A percentile compares a stretch with the other conserved stretches of the same genome.
These are phyloP conservation scores for Xylariales sp. DNA, from an alignment of 2,329 filamentous ascomycete genomes.

Conservation along the genomic window DNA sequence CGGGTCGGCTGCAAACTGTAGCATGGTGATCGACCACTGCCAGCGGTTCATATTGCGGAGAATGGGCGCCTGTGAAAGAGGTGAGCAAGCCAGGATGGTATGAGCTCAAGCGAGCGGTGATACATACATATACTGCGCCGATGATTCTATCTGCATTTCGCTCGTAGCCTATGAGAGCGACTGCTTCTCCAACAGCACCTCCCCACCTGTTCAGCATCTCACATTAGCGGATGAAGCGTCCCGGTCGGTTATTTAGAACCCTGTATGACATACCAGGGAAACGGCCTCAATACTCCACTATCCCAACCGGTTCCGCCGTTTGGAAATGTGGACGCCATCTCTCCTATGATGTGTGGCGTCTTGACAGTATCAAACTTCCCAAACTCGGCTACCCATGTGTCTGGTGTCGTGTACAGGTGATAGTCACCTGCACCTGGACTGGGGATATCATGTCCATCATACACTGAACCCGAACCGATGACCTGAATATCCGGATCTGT, in stretches of 20 bases:
- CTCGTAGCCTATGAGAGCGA: conserved; percentile 74
- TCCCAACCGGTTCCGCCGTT: conserved; percentile 63
- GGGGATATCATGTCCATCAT: conserved; percentile 58
- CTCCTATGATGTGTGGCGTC: conserved; percentile 52
- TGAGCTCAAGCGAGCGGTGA: neutral
- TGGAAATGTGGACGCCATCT: conserved; percentile 63
- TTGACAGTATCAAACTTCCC: conserved; percentile 63
- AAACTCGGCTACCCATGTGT: conserved; percentile 62
- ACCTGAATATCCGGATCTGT: conserved; percentile 66
- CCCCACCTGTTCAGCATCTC: conserved; percentile 56
- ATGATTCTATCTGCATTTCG: conserved; percentile 70
- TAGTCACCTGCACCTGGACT: conserved; percentile 60
- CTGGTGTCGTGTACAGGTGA: conserved; percentile 63
- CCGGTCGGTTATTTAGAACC: neutral
- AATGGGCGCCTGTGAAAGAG: conserved; percentile 54
- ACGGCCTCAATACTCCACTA: conserved; percentile 57
- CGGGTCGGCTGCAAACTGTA: conserved; percentile 62
- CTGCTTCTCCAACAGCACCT: conserved; percentile 71
- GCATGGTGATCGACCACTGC: conserved; percentile 64
- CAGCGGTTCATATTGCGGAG: conserved; percentile 63
- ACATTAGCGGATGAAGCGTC: conserved; percentile 28
- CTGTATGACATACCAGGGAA: conserved; percentile 54
- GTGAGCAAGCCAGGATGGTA: conserved; percentile 3
- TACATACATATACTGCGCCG: conserved; percentile 60
- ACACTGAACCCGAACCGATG: conserved; percentile 61